Percentiles rank a stretch among this genome's conserved stretches.
These are phyloP conservation scores for Amaranthus tricolor DNA, from an alignment of 179 eudicot genomes.

Conservation along the genomic window DNA sequence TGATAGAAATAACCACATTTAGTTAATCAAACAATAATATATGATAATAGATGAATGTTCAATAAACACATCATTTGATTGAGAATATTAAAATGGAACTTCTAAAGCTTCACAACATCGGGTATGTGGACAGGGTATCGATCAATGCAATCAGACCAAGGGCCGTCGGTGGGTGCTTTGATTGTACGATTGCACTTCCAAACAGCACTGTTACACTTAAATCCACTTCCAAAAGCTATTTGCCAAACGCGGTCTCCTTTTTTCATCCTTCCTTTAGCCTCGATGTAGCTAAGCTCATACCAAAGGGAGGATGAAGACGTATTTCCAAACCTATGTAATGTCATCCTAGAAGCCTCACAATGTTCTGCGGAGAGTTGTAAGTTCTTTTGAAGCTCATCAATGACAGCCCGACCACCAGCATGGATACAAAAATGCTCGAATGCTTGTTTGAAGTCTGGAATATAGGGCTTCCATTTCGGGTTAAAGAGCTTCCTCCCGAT, in stretches of 20 bases:
- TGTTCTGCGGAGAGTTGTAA: conserved; percentile 59
- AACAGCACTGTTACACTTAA: conserved; percentile 78
- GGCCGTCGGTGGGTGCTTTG: conserved; percentile 38
- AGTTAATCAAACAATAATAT: conserved; percentile 21
- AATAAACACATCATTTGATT: background rate
- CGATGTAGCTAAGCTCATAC: conserved; percentile 69
- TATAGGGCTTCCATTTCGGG: conserved; percentile 71
- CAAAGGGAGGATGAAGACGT: conserved; percentile 79
- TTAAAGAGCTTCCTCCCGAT: conserved; percentile 61
- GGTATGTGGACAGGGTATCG: conserved; percentile 74
- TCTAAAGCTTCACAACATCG: conserved; percentile 56
- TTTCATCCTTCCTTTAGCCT: conserved; percentile 73
- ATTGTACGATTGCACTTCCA: conserved; percentile 64
- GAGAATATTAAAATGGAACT: too few relatives aligned
- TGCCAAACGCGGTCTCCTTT: conserved; percentile 78
- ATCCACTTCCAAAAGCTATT: conserved; percentile 82
- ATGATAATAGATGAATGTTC: background rate
- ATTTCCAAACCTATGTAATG: conserved; percentile 70
- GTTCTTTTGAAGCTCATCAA: conserved; percentile 72
- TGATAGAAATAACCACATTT: background rate
- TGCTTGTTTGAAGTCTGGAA: conserved; percentile 70
- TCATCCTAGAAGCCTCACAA: conserved; percentile 76
- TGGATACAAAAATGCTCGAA: conserved; percentile 85
- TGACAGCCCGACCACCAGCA: conserved; percentile 82
- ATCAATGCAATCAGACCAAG: conserved; percentile 68